phyloP scores from a whole-genome alignment of 805 yeast genomes.

The Yarrowia sp. region DNA sequence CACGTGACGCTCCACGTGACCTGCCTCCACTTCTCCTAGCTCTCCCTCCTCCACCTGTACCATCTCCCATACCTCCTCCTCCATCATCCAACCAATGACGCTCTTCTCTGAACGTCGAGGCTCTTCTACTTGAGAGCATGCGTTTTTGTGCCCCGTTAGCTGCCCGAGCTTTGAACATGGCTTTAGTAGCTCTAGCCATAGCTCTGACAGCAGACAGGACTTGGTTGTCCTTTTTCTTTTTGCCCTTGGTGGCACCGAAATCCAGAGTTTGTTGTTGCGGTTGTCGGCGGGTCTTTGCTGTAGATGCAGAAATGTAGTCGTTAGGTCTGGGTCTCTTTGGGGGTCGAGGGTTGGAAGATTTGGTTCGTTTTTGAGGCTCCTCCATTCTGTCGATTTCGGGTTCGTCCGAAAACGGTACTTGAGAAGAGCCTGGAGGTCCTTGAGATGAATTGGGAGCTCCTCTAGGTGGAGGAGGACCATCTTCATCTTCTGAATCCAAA shows the following conservation, averaged over 20 bases:
- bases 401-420: background rate
- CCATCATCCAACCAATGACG: slow-evolving; percentile 19
- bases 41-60: background rate
- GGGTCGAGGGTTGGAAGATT: background rate
- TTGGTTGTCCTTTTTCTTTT: background rate
- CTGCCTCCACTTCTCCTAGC: background rate
- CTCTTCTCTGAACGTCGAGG: background rate
- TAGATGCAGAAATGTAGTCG: background rate
- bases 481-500: slow-evolving; percentile 10
- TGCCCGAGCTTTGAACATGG: background rate
- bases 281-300: background rate
- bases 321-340: background rate
- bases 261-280: background rate
- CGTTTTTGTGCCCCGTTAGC: background rate
- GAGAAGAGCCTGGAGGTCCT: too few relatives aligned
- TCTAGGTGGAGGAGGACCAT: background rate
- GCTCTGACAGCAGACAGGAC: background rate
- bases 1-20: slow-evolving; percentile 5
- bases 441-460: background rate
- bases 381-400: slow-evolving; percentile 21
- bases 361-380: background rate
- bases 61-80: slow-evolving; percentile 6
- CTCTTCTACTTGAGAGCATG: background rate
- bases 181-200: background rate
- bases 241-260: background rate